These are phyloP conservation scores for Globisporangium mamillatum DNA, from an alignment of 352 stramenopile species.

Conservation along the genomic window DNA sequence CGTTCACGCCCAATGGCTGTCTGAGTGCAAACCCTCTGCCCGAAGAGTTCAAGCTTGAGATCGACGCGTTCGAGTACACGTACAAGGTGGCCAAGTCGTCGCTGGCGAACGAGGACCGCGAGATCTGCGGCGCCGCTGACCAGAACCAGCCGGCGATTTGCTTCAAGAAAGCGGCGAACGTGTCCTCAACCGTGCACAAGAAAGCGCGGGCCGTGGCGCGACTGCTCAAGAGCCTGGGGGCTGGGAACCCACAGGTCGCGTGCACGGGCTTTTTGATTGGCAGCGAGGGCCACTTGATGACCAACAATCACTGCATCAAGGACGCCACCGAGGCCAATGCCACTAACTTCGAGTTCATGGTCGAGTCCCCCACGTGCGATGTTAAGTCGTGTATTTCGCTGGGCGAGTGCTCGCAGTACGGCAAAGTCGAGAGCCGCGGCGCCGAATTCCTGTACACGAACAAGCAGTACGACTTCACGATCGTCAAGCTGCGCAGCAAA, in stretches of 20 bases:
- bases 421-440: conserved; percentile 22
- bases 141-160: conserved; percentile 38
- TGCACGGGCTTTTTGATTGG: conserved; percentile 50
- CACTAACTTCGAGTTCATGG: conserved; percentile 36
- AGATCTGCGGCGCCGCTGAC: conserved; percentile 31
- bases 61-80: conserved; percentile 34
- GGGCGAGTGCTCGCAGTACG: conserved; percentile 30
- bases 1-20: conserved; percentile 23
- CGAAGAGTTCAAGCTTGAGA: conserved; percentile 23
- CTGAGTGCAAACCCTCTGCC: conserved; percentile 7
- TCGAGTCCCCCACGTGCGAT: conserved; percentile 35
- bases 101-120: conserved; percentile 14
- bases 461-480: conserved; percentile 35
- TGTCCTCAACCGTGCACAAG: conserved; percentile 20
- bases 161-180: conserved; percentile 23
- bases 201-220: conserved; percentile 34
- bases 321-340: conserved; percentile 22
- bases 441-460: conserved; percentile 25
- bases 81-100: conserved; percentile 15
- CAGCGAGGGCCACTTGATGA: conserved; percentile 44
- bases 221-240: conserved; percentile 29
- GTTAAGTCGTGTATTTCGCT: conserved; percentile 23
- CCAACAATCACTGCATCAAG: conserved; percentile 50
- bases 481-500: conserved; percentile 36
- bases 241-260: conserved; percentile 13